Base-by-base conservation (phyloP, 805 yeast species). In the Pichia nakasei region DNA sequence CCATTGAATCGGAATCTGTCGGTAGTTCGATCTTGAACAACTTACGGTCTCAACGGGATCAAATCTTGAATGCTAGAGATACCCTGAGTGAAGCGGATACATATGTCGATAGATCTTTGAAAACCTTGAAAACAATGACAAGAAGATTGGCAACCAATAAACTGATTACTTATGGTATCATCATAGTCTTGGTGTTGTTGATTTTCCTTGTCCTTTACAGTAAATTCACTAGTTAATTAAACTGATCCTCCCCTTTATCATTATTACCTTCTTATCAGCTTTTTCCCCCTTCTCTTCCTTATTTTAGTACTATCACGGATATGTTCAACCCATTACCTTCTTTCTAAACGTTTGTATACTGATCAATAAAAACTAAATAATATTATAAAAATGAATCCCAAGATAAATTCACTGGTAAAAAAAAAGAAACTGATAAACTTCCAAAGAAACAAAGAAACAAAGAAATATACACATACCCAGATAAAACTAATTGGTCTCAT, bases 1-100 rank as follows among this genome's bases (percentile, higher is more conserved):
- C 97, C 7, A 69, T 84, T 42, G 98, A 93, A 54, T 88, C 98
- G 0, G 98, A 93, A 63, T 72, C 73, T 27, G 79, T 93, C 41
- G 98, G 98, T 2, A 86, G 96, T 13, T 82, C 84, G 51, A 93
- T 93, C 42, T 73, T 93, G 65, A 80, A 79, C 54, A 96, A 91
- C 59, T 68, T 93, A 52, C 73, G 96, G 48, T 82, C 95, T 22
- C 98, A 93, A 66, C 72, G 98, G 46, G 98, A 93, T 57, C 97
- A 94, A 57, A 76, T 93, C 37, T 68, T 78, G 43, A 87, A 89
- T 54, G 78, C 96, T 20, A 77, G 97, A 61, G 85, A 83, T 54
- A 85, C 95, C 0, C 68, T 93, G 41, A 75, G 76, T 64, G 91
- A 88, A 49, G 97, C 97, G 0, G 97, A 93, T 59, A 78, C 83